Evolutionary conservation across 768 basidiomycete species (phyloP).

Genomic region (Pleurotus salmoneostramineus): DNA sequence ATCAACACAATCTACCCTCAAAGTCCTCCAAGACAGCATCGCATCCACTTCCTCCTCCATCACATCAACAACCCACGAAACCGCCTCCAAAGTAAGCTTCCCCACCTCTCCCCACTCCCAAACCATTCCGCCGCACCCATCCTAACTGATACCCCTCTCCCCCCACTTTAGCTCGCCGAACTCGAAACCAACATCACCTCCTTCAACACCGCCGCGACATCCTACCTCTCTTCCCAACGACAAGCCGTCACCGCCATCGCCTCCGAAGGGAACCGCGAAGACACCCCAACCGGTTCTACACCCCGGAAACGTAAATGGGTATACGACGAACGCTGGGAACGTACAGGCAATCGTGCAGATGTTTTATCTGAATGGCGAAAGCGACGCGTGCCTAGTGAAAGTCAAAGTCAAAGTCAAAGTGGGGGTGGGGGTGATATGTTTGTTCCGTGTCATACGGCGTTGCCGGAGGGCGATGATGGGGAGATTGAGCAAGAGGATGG

Average conservation of each 20-base stretch:
- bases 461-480: constrained; percentile 24
- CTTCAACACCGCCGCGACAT: constrained; percentile 38
- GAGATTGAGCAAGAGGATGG: constrained; percentile 20
- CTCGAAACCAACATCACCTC: constrained; percentile 28
- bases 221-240: constrained; percentile 45
- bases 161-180: background rate
- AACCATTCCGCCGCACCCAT: too few species aligned
- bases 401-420: constrained; percentile 10
- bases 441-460: constrained; percentile 29
- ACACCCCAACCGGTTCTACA: constrained; percentile 66
- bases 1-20: constrained; percentile 50
- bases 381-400: constrained; percentile 18
- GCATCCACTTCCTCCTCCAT: constrained; percentile 45
- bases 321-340: constrained; percentile 66
- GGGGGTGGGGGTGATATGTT: constrained; percentile 25
- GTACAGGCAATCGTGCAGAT: constrained; percentile 60
- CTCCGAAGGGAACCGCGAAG: constrained; percentile 58
- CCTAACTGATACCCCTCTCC: background rate
- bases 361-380: constrained; percentile 52
- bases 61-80: constrained; percentile 35
- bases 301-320: constrained; percentile 75
- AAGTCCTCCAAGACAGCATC: constrained; percentile 45
- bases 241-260: constrained; percentile 46
- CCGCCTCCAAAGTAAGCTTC: constrained; percentile 49
- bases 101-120: background rate